A percentile compares a stretch with the other conserved stretches of the same genome.
phyloP scores from a whole-genome alignment of 2,329 filamentous ascomycete species.

The Massarina eburnea region DNA sequence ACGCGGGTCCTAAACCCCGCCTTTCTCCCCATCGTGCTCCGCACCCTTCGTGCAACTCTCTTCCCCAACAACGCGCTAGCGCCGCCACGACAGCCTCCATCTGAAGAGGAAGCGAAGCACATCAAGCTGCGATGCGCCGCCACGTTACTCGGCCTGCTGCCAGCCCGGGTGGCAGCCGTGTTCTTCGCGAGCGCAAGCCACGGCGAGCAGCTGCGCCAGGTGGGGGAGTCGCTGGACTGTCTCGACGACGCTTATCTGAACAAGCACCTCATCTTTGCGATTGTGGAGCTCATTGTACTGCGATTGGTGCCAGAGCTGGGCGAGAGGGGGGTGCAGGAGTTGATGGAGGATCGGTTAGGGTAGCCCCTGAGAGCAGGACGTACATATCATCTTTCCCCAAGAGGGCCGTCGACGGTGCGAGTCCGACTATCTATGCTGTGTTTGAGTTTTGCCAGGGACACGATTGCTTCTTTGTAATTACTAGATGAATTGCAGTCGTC shows the following conservation, averaged over 20 bases:
- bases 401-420: background rate
- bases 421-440: background rate
- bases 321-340: slow-evolving; percentile 68
- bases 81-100: slow-evolving; percentile 61
- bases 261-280: slow-evolving; percentile 81
- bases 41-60: slow-evolving; percentile 72
- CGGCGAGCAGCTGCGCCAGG: slow-evolving; percentile 62
- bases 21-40: slow-evolving; percentile 55
- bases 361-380: slow-evolving; percentile 23
- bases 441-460: background rate
- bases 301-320: slow-evolving; percentile 81
- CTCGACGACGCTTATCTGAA: slow-evolving; percentile 87
- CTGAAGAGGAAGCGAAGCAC: slow-evolving; percentile 60
- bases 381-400: background rate
- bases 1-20: slow-evolving; percentile 46
- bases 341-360: slow-evolving; percentile 71
- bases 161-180: slow-evolving; percentile 42
- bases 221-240: slow-evolving; percentile 66
- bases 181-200: slow-evolving; percentile 35
- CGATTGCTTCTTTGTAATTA: background rate
- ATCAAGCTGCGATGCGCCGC: slow-evolving; percentile 69
- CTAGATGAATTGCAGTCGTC: background rate
- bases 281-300: slow-evolving; percentile 80
- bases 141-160: slow-evolving; percentile 54
- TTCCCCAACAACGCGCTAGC: slow-evolving; percentile 84